phyloP scores from a whole-genome alignment of 2,329 filamentous ascomycete genomes.

The Orbilia oligospora region DNA sequence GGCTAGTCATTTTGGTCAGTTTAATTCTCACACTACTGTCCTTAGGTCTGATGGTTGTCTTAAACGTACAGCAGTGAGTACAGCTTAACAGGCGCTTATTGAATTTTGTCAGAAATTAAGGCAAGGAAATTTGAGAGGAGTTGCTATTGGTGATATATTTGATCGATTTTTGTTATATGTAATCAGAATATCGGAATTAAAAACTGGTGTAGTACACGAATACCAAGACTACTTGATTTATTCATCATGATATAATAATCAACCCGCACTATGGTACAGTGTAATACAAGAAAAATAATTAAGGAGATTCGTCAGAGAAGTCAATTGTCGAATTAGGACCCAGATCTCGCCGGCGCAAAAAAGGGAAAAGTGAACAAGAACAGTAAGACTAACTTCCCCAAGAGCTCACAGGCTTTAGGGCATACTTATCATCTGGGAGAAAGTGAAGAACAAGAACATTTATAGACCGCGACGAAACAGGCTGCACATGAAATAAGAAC shows the following conservation, averaged over 20 bases:
- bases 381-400: background rate
- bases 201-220: background rate
- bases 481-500: constrained; percentile 20
- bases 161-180: too few relatives aligned
- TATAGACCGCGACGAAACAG: background rate
- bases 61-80: background rate
- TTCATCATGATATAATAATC: constrained; percentile 13
- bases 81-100: background rate
- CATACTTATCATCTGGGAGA: background rate
- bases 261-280: constrained; percentile 21
- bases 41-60: background rate
- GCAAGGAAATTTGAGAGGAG: too few relatives aligned
- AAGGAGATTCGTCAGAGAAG: constrained; percentile 14
- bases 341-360: background rate
- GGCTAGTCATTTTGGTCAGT: background rate
- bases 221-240: constrained; percentile 4
- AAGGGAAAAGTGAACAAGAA: background rate
- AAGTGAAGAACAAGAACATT: background rate
- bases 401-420: background rate
- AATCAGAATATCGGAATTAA: background rate
- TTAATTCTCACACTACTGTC: background rate
- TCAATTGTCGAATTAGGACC: constrained; percentile 9
- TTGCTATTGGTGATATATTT: background rate
- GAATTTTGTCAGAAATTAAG: background rate
- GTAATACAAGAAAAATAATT: constrained; percentile 1